Base-by-base conservation (phyloP, 306 rosid genomes). In the Cucurbita argyrosperma region DNA sequence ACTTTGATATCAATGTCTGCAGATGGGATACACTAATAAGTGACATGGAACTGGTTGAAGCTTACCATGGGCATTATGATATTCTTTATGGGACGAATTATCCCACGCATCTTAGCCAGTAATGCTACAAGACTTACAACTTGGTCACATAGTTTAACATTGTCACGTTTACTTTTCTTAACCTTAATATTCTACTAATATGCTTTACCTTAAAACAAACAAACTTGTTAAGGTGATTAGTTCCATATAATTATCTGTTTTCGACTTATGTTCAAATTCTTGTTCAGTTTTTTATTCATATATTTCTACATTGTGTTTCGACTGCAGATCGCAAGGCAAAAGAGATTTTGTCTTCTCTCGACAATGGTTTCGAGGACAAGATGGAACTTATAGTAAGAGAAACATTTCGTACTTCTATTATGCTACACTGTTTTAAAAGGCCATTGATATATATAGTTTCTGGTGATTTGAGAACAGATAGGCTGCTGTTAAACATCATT, bases 1-100 rank as follows among this genome's bases (percentile, higher is more conserved):
- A 30, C 66, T 79, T 57, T 39, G 56, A 55, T 46, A 26, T 50
- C 58, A 69, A 59, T 52, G 38, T 78, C 78, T 79, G 55, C 87
- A 94, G 98, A 88, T 94, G 98, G 98, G 98, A 94, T 89, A 86
- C 87, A 91, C 88, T 94, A 80, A 90, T 92, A 77, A 90, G 94
- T 79, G 97, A 94, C 86, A 83, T 90, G 79, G 95, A 90, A 84
- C 71, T 86, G 75, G 61, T 94, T 69, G 92, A 94, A 72, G 79
- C 93, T 69, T 88, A 77, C 55, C 95, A 89, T 62, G 96, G 97
- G 42, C 90, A 94, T 77, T 89, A 85, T 68, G 98, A 94, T 77
- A 87, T 90, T 77, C 85, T 94, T 59, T 90, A 94, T 58, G 98
- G 97, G 76, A 90, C 88, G 55, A 89, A 81, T 59, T 90, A 90